Base-by-base conservation (phyloP, 2,329 filamentous ascomycete species). In the Colletotrichum coccodes region DNA sequence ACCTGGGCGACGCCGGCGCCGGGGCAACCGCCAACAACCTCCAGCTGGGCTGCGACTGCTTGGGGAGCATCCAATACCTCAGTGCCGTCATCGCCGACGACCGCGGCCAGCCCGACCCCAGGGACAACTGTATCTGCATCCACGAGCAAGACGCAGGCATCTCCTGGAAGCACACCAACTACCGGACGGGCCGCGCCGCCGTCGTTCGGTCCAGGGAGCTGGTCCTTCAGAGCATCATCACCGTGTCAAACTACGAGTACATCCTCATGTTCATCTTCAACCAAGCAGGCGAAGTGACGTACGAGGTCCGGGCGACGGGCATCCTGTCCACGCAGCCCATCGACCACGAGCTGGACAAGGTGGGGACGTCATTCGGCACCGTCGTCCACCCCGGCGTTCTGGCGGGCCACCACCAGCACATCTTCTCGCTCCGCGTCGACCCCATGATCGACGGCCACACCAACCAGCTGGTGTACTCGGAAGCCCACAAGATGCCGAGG, bases 121-220 rank as follows among this genome's bases (percentile, higher is more conserved):
- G 84, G 30, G 84, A 84, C 18, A 92, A 92, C 70, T 89, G 90
- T 6, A 82, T 92, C 63, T 93, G 91, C 73, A 79, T 92, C 4
- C 91, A 92, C 74, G 91, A 93, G 76, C 88, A 91, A 74, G 91
- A 93, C 72, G 86, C 88, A 60, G 91, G 91, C 5, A 91, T 92
- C 47, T 84, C 85, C 7, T 92, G 90, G 89, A 92, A 92, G 75
- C 90, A 92, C 78, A 91, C 89, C 6, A 92, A 92, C 79, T 91
- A 87, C 81, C 84, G 90, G 4, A 92, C 89, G 0, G 83, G 84
- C 32, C 84, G 88, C 2, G 89, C 89, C 0, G 88, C 90, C 1
- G 88, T 92, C 0, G 87, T 87, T 0, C 83, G 91, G 8, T 83
- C 85, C 65, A 85, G 90, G 1, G 87, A 91, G 72, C 83, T 92